These are phyloP conservation scores for Myxozyma sirexii DNA, from an alignment of 805 yeast species.

Conservation along the genomic window DNA sequence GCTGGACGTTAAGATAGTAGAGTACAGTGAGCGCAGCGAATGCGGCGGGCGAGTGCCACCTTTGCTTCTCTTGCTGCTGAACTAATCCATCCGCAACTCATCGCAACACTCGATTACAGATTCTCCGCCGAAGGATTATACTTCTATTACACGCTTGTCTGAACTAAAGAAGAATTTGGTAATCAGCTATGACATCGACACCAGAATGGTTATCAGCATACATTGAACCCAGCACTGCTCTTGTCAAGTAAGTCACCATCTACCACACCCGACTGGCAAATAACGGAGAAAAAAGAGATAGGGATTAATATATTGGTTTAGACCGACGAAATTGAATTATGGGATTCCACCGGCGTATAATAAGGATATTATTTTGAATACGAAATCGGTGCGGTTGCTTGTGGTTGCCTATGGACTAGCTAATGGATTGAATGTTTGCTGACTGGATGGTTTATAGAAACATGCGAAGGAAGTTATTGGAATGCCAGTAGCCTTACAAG, in stretches of 20 bases:
- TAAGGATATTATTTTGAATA: slow-evolving; percentile 23
- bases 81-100: too few species aligned
- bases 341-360: slow-evolving; percentile 27
- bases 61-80: too few species aligned
- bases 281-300: neutral
- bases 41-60: too few species aligned
- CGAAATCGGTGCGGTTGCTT: slow-evolving; percentile 17
- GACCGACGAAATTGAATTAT: slow-evolving; percentile 4
- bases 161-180: neutral
- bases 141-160: too few species aligned
- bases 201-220: slow-evolving; percentile 16
- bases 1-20: neutral
- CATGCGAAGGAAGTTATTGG: slow-evolving; percentile 25
- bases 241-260: slow-evolving; percentile 17
- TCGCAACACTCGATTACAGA: too few species aligned
- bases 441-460: too few species aligned
- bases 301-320: neutral
- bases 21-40: neutral
- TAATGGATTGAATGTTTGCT: neutral
- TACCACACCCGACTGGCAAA: too few species aligned
- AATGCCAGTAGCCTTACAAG: slow-evolving; percentile 22
- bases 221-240: slow-evolving; percentile 6
- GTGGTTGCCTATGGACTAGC: neutral
- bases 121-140: too few species aligned
- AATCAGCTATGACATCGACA: neutral